Percentiles rank a stretch among this genome's conserved stretches.
Conservation (phyloP, 768 basidiomycete species). For the Collybia sordida region DNA sequence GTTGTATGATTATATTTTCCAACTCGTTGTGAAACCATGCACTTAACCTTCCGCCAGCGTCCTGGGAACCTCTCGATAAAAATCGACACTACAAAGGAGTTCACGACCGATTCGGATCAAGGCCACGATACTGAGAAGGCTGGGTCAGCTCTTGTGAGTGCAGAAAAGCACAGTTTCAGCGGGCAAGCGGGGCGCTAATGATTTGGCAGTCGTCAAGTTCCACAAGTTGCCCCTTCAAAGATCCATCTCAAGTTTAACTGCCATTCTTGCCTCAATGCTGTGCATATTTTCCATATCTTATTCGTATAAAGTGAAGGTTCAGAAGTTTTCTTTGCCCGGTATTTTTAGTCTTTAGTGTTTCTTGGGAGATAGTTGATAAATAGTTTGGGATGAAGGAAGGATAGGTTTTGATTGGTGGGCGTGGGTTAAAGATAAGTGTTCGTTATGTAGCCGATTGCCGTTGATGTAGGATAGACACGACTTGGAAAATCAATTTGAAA, state of each 20-base stretch:
- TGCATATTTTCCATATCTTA: too few relatives aligned
- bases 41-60: conserved; percentile 23
- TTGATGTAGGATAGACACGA: too few relatives aligned
- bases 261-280: too few relatives aligned
- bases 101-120: conserved; percentile 38
- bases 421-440: too few relatives aligned
- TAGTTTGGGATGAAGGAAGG: too few relatives aligned
- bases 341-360: too few relatives aligned
- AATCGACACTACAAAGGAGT: conserved; percentile 54
- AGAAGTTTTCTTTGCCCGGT: too few relatives aligned
- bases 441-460: too few relatives aligned
- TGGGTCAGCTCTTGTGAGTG: conserved; percentile 15
- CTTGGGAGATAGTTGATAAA: too few relatives aligned
- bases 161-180: background rate
- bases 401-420: too few relatives aligned
- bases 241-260: background rate
- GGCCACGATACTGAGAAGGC: conserved; percentile 25
- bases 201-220: background rate
- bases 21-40: background rate
- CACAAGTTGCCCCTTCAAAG: background rate
- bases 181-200: background rate
- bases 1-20: background rate
- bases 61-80: conserved; percentile 53
- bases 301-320: too few relatives aligned
- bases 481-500: too few relatives aligned